Base-by-base conservation (phyloP, 768 basidiomycete species). In the Serendipita indica region DNA sequence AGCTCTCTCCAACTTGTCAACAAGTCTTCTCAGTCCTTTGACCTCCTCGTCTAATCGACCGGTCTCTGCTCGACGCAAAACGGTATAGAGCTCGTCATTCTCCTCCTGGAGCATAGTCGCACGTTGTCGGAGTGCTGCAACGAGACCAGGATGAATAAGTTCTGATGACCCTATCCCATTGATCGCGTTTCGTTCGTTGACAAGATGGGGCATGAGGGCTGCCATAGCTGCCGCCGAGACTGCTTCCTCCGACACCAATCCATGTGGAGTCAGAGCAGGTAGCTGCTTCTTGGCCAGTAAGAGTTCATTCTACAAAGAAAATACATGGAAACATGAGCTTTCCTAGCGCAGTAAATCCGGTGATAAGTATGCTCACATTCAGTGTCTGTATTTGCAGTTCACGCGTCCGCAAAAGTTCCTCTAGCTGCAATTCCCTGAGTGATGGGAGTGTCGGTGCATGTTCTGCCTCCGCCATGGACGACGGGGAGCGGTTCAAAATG, bases 11-110 rank as follows among this genome's bases (percentile, higher is more conserved):
- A 91, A 72, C 65, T 80, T 79, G 56, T 75, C 74, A 39, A 88
- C 84, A 32, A 82, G 79, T 63, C 79, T 74, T 33, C 81, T 75
- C 58, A 91, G 73, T 4, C 79, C 79, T 49, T 79, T 78, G 10
- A 84, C 84, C 67, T 91, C 86, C 66, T 89, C 89, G 67, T 88
- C 88, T 62, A 91, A 67, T 67, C 78, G 82, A 3, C 87, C 88
- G 0, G 85, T 84, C 69, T 91, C 88, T 37, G 83, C 79, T 25
- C 73, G 73, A 67, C 80, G 84, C 58, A 91, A 70, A 7, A 90
- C 71, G 52, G 81, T 78, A 67, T 90, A 91, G 16, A 91, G 69
- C 62, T 91, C 89, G 63, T 91, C 87, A 61, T 91, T 91, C 69
- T 91, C 89, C 59, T 89, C 84, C 67, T 91, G 89, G 7, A 91